These are phyloP conservation scores for Endothia cerciana DNA, from an alignment of 2,329 filamentous ascomycete genomes.

Conservation along the genomic window DNA sequence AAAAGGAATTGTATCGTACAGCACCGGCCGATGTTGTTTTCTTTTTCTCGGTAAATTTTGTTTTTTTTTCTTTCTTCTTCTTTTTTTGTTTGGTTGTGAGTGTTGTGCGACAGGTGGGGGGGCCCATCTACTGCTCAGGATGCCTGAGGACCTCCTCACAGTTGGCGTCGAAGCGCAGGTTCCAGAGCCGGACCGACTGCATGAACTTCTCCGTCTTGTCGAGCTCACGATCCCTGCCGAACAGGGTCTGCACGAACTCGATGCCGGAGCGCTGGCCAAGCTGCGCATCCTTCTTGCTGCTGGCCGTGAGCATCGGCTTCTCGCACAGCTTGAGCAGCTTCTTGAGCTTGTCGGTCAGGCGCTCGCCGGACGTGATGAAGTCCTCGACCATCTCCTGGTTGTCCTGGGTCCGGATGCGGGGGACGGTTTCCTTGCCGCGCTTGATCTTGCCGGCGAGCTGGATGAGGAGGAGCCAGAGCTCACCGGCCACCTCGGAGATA, in stretches of 20 bases:
- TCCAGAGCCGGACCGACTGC: slow-evolving; percentile 85
- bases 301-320: slow-evolving; percentile 90
- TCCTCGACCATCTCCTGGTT: slow-evolving; percentile 83
- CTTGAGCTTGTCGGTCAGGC: slow-evolving; percentile 83
- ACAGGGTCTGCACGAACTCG: slow-evolving; percentile 95
- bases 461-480: slow-evolving; percentile 93
- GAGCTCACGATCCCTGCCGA: slow-evolving; percentile 87
- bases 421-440: slow-evolving; percentile 78
- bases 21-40: slow-evolving; percentile 7
- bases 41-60: too few relatives aligned
- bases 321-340: slow-evolving; percentile 89
- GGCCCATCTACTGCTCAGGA: slow-evolving; percentile 54
- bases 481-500: slow-evolving; percentile 88
- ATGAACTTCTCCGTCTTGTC: slow-evolving; percentile 92
- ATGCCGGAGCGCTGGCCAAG: slow-evolving; percentile 91
- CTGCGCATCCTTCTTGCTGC: slow-evolving; percentile 74
- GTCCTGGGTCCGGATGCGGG: slow-evolving; percentile 72
- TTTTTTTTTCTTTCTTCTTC: slow-evolving; percentile 7
- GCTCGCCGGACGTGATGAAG: slow-evolving; percentile 87
- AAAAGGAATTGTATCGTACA: slow-evolving; percentile 28
- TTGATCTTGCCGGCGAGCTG: slow-evolving; percentile 94
- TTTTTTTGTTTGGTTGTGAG: not conserved
- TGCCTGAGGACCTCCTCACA: slow-evolving; percentile 82
- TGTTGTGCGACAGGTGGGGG: too few relatives aligned
- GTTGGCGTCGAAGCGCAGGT: slow-evolving; percentile 92